A percentile compares a stretch with the other conserved stretches of the same genome.
These are phyloP conservation scores for Kodamaea fungicola DNA, from an alignment of 1,139 yeast genomes.

Conservation along the genomic window DNA sequence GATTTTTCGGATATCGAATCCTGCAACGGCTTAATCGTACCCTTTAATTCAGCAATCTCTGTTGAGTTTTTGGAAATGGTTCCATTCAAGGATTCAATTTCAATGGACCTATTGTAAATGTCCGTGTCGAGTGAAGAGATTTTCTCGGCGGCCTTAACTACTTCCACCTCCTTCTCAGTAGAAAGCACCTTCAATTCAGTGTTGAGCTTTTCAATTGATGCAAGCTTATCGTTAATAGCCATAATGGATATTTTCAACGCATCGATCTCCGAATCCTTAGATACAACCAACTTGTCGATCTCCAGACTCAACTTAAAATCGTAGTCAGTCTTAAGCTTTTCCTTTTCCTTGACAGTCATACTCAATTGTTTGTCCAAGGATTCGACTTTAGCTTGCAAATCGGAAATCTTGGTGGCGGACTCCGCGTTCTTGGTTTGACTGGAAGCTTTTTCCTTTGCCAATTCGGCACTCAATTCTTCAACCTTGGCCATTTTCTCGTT, in stretches of 20 bases:
- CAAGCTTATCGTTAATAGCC: conserved; percentile 5
- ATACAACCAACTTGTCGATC: conserved; percentile 27
- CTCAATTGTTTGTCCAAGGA: conserved; percentile 8
- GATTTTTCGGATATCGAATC: too few species aligned
- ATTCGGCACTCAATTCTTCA: conserved; percentile 8
- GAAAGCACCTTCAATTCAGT: conserved; percentile 3
- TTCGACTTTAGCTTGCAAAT: conserved; percentile 4
- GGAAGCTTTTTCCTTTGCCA: conserved; percentile 6
- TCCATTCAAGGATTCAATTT: too few species aligned
- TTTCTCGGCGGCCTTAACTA: conserved; percentile 1
- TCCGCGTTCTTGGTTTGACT: conserved; percentile 10
- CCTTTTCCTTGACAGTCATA: conserved; percentile 10
- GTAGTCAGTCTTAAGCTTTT: conserved; percentile 20
- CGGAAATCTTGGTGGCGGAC: conserved; percentile 5
- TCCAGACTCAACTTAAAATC: conserved; percentile 27
- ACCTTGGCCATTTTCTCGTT: conserved; percentile 9
- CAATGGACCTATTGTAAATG: too few species aligned
- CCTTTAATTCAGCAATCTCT: too few species aligned
- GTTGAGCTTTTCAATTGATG: conserved; percentile 2
- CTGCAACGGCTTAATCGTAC: too few species aligned
- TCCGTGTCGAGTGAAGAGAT: too few species aligned
- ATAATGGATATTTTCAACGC: conserved; percentile 9
- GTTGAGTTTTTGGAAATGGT: too few species aligned
- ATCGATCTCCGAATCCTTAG: conserved; percentile 23
- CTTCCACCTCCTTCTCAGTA: not conserved